Base-by-base conservation (phyloP, 2,329 filamentous ascomycete species). In the Exophiala xenobiotica region DNA sequence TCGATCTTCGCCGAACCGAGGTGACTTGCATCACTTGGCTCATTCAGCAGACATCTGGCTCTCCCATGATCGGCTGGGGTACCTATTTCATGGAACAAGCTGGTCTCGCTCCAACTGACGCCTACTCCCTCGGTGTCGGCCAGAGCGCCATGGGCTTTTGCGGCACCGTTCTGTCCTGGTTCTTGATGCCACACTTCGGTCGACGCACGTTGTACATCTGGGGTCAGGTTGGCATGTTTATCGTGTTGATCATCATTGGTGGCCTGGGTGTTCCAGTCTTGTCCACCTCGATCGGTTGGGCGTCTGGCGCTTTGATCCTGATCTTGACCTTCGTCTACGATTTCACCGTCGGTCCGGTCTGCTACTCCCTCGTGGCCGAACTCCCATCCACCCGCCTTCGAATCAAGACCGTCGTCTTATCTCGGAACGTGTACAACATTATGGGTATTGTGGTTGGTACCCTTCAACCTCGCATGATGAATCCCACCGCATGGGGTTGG, bases 21-120 rank as follows among this genome's bases (percentile, higher is more conserved):
- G 69, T 74, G 19, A 66, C 65, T 11, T 70, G 65, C 58, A 58
- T 68, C 24, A 65, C 65, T 14, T 74, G 69, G 68, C 57, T 66
- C 2, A 65, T 67, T 7, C 83, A 87, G 61, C 82, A 84, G 16
- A 70, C 86, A 1, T 80, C 78, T 45, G 82, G 83, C 18, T 81
- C 82, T 56, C 80, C 82, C 12, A 78, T 86, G 59, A 81, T 83
- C 46, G 80, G 80, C 47, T 87, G 84, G 59, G 82, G 57, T 18
- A 85, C 80, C 2, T 83, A 82, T 61, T 82, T 83, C 60, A 61
- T 74, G 51, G 68, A 78, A 56, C 77, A 80, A 61, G 80, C 73
- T 14, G 72, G 73, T 4, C 61, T 75, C n/a, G 50, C 42, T 33
- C 39, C 53, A 38, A 29, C 19, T 42, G 56, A 68, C 38, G 66